Evolutionary conservation across 352 stramenopile genomes (phyloP).

Genomic region (Phytopythium kandeliae): DNA sequence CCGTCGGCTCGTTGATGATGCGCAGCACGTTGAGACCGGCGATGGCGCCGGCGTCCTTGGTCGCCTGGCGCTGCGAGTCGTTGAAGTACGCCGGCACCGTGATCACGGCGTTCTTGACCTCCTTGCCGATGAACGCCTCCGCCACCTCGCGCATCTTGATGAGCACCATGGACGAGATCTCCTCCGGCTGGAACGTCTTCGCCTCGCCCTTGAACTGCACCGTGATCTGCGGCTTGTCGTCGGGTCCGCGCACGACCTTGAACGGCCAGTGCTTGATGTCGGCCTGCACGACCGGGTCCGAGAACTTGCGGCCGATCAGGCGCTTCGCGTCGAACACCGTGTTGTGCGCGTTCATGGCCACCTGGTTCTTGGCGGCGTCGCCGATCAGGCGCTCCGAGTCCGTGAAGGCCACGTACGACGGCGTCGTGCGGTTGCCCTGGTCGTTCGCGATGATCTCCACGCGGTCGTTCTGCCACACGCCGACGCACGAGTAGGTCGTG

Average conservation of each 20-base stretch:
- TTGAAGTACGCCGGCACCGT: constrained; percentile 96
- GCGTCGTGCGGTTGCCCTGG: constrained; percentile 94
- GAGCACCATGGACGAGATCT: constrained; percentile 75
- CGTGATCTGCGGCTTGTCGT: constrained; percentile 61
- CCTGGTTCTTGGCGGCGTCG: constrained; percentile 91
- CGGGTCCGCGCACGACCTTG: constrained; percentile 50
- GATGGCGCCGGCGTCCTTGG: constrained; percentile 94
- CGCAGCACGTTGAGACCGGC: constrained; percentile 94
- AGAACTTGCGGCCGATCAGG: constrained; percentile 93
- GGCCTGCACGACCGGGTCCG: constrained; percentile 84
- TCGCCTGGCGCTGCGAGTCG: constrained; percentile 91
- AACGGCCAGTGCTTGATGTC: constrained; percentile 72
- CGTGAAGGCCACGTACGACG: constrained; percentile 94
- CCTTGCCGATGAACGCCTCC: constrained; percentile 58
- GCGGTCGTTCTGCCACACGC: constrained; percentile 91
- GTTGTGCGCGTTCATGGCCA: constrained; percentile 90
- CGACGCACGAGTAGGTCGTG: constrained; percentile 93
- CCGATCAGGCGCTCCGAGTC: constrained; percentile 92
- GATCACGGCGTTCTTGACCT: constrained; percentile 82
- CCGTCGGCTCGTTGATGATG: constrained; percentile 98
- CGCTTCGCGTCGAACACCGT: constrained; percentile 97
- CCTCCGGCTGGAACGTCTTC: constrained; percentile 73
- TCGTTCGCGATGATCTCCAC: constrained; percentile 96
- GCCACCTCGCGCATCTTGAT: constrained; percentile 66
- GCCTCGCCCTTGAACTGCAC: constrained; percentile 67